phyloP scores from a whole-genome alignment of 2,329 filamentous ascomycete genomes.

The Hypoxylon sp. region DNA sequence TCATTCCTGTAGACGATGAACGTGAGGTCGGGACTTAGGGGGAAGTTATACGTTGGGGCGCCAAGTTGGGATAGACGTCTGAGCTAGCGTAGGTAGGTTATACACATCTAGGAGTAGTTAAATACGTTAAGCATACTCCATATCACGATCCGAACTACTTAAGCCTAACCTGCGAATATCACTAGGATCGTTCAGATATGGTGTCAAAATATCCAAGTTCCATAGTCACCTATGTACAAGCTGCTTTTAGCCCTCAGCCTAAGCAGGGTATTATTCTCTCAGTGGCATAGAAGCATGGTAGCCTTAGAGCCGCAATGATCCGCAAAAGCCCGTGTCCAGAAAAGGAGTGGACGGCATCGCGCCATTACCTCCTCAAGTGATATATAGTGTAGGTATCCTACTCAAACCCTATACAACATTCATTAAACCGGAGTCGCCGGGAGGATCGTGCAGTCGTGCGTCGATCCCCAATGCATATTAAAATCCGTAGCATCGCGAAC shows the following conservation, averaged over 20 bases:
- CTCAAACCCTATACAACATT: conserved; percentile 2
- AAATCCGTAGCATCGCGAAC: conserved; percentile 7
- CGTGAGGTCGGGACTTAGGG: too few relatives aligned
- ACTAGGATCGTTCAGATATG: not conserved
- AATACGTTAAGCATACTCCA: not conserved
- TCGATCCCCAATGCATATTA: conserved; percentile 15
- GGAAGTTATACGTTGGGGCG: too few relatives aligned
- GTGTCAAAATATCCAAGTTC: conserved; percentile 7
- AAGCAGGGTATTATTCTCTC: conserved; percentile 11
- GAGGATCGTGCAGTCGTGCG: not conserved
- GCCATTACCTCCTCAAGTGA: conserved; percentile 43
- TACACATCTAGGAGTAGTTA: not conserved
- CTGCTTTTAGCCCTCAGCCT: conserved; percentile 17
- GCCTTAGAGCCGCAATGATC: not conserved
- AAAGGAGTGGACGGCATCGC: conserved; percentile 45
- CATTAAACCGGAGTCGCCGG: conserved; percentile 13
- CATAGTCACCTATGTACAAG: conserved; percentile 33
- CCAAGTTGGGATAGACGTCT: too few relatives aligned
- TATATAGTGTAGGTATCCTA: conserved; percentile 16
- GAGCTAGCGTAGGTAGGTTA: too few relatives aligned
- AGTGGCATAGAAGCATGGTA: not conserved
- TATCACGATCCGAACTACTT: too few relatives aligned
- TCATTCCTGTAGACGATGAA: too few relatives aligned
- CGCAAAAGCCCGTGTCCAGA: conserved; percentile 9
- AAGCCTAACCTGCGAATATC: not conserved